Evolutionary conservation across 1,284 basidiomycete genomes (phyloP).

Genomic region (Ceratobasidium sp.): DNA sequence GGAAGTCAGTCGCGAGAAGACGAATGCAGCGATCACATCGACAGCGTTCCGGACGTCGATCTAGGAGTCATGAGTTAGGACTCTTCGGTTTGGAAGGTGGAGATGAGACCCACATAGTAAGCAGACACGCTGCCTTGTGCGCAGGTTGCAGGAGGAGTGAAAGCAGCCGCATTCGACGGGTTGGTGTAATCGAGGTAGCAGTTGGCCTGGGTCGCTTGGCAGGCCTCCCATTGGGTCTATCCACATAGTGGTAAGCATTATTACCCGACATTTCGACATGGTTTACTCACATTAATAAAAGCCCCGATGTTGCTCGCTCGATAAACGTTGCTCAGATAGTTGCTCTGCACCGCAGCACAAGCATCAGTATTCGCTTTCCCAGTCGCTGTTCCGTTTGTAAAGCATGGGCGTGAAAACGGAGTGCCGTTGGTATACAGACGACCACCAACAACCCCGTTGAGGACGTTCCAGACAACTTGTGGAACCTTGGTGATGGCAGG

Average conservation of each 20-base stretch:
- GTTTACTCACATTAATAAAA: conserved; percentile 25
- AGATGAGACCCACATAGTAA: conserved; percentile 8
- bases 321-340: conserved; percentile 34
- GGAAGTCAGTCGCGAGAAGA: conserved; percentile 52
- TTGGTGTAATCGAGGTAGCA: conserved; percentile 37
- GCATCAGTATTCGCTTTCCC: conserved; percentile 11
- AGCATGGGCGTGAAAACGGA: conserved; percentile 29
- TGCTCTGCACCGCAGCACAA: conserved; percentile 20
- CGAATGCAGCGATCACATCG: conserved; percentile 56
- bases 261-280: too few species aligned
- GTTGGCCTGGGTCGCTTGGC: conserved; percentile 28
- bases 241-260: background rate
- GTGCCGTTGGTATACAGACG: conserved; percentile 34
- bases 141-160: conserved; percentile 16
- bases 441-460: conserved; percentile 30
- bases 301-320: conserved; percentile 25
- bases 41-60: conserved; percentile 54
- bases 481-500: conserved; percentile 31
- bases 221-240: conserved; percentile 38
- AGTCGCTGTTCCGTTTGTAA: conserved; percentile 23
- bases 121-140: conserved; percentile 30
- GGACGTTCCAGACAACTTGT: conserved; percentile 21
- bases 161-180: conserved; percentile 28
- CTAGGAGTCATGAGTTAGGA: conserved; percentile 46
- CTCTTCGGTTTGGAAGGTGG: background rate